Evolutionary conservation across 1,139 yeast species (phyloP).

Genomic region (Geotrichum citri-aurantii): DNA sequence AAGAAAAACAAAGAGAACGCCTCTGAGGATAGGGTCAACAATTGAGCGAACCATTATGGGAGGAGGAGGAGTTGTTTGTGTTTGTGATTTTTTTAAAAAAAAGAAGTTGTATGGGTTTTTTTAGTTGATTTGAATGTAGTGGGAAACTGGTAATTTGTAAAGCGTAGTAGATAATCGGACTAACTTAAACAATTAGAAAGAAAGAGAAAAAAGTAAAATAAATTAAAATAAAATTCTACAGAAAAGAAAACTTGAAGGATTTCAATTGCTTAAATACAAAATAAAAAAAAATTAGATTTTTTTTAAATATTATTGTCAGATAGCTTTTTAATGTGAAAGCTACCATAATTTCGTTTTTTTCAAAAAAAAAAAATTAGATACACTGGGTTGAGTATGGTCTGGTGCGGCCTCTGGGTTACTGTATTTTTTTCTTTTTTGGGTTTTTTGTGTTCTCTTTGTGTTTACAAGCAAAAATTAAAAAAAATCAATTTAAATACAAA

Average conservation of each 20-base stretch:
- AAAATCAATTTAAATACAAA: too few species aligned
- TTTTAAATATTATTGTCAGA: too few species aligned
- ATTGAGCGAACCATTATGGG: conserved; percentile 37
- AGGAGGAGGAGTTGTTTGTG: too few species aligned
- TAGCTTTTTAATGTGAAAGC: not conserved
- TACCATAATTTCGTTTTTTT: not conserved
- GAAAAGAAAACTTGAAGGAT: not conserved
- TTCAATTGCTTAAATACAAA: not conserved
- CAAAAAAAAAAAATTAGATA: not conserved
- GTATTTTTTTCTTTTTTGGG: not conserved
- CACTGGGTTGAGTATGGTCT: not conserved
- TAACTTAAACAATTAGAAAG: too few species aligned
- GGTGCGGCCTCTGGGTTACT: not conserved
- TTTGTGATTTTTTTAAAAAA: too few species aligned
- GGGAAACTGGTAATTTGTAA: not conserved
- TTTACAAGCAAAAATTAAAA: too few species aligned
- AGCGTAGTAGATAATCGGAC: not conserved
- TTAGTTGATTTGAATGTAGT: not conserved
- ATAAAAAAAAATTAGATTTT: too few species aligned
- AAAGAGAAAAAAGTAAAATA: too few species aligned
- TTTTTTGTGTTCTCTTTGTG: not conserved
- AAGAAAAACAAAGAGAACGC: conserved; percentile 65
- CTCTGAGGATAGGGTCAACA: conserved; percentile 71
- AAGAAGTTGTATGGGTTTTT: not conserved
- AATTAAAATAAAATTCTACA: too few species aligned